A percentile compares a stretch with the other conserved stretches of the same genome.
Conservation (phyloP, 1,284 basidiomycete genomes). For the Marasmius tenuissimus region DNA sequence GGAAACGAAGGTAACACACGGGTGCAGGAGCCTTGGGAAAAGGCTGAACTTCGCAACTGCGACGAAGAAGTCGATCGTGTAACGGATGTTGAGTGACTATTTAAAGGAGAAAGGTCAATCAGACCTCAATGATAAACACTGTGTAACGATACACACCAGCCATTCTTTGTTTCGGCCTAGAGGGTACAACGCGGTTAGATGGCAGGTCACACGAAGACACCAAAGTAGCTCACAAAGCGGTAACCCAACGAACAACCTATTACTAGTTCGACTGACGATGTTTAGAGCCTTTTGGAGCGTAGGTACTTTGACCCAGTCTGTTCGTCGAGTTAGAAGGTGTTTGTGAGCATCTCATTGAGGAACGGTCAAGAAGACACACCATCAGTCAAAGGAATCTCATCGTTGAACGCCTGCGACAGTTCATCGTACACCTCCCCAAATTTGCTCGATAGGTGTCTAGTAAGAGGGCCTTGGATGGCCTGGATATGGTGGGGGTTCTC, state of each 20-base stretch:
- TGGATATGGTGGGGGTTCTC: background rate
- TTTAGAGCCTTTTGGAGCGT: slow-evolving; percentile 16
- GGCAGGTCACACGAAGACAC: too few species aligned
- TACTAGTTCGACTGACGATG: slow-evolving; percentile 31
- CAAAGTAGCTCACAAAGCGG: slow-evolving; percentile 40
- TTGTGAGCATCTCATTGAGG: too few species aligned
- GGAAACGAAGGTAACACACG: background rate
- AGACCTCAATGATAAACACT: background rate
- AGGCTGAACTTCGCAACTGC: background rate
- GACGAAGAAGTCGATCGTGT: background rate
- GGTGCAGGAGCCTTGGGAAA: background rate
- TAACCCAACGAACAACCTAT: slow-evolving; percentile 39
- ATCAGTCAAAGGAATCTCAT: background rate
- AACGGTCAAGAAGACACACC: slow-evolving; percentile 7
- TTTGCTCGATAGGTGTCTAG: background rate
- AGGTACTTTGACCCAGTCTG: slow-evolving; percentile 30
- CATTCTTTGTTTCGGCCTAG: slow-evolving; percentile 2
- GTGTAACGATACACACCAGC: background rate
- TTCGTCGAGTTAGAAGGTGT: too few species aligned
- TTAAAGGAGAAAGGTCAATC: background rate
- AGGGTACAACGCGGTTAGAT: background rate
- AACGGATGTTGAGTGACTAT: background rate
- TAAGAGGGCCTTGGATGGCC: background rate
- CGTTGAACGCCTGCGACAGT: background rate
- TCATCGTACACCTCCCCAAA: background rate